Percentiles rank a stretch among this genome's conserved stretches.
Evolutionary conservation across 1,284 basidiomycete species (phyloP).

Genomic region (Hypsizygus ulmarius): DNA sequence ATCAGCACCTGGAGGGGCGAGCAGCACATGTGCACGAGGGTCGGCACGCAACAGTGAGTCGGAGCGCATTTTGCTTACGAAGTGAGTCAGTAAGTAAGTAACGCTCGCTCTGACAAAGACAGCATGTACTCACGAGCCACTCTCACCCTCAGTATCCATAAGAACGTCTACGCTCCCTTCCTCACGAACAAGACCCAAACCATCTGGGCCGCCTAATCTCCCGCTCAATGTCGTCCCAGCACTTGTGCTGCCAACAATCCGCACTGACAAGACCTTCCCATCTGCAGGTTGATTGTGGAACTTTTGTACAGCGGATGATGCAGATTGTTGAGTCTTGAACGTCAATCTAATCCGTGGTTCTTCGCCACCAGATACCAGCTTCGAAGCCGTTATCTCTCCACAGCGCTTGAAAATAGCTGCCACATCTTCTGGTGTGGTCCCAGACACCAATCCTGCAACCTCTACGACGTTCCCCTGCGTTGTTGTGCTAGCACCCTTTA

Average conservation of each 20-base stretch:
- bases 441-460: conserved; percentile 69
- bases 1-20: conserved; percentile 68
- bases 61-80: conserved; percentile 77
- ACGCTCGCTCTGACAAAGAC: not conserved
- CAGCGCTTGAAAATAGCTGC: conserved; percentile 83
- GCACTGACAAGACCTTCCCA: conserved; percentile 68
- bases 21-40: conserved; percentile 64
- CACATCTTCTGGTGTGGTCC: conserved; percentile 83
- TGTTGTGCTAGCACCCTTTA: conserved; percentile 69
- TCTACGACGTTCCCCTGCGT: conserved; percentile 66
- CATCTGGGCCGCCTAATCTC: conserved; percentile 52
- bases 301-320: conserved; percentile 64
- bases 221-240: conserved; percentile 53
- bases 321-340: conserved; percentile 64
- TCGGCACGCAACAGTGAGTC: conserved; percentile 71
- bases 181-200: conserved; percentile 54
- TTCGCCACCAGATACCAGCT: conserved; percentile 36
- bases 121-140: conserved; percentile 56
- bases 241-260: conserved; percentile 54
- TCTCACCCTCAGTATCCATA: conserved; percentile 44
- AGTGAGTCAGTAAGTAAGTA: conserved; percentile 1
- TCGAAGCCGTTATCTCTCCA: conserved; percentile 62
- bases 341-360: conserved; percentile 70
- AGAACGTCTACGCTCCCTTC: conserved; percentile 69
- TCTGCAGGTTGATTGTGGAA: conserved; percentile 83